A percentile compares a stretch with the other conserved stretches of the same genome.
Evolutionary conservation across 2,329 filamentous ascomycete genomes (phyloP).

Genomic region (Sporothrix protearum): DNA sequence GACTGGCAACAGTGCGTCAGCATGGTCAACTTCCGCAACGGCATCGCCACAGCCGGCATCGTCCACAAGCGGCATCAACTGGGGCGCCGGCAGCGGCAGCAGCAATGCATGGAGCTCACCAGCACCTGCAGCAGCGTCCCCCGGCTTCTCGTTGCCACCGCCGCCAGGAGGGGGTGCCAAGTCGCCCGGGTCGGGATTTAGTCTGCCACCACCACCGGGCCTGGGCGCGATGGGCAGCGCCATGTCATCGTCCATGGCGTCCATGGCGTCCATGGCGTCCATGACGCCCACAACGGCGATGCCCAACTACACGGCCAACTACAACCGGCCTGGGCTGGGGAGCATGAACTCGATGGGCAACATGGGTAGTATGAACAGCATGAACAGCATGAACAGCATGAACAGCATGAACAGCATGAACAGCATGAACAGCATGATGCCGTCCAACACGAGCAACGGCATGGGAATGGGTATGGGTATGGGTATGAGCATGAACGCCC

Average conservation of each 20-base stretch:
- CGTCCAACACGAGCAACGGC: slow-evolving; percentile 10
- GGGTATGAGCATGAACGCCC: slow-evolving; percentile 34
- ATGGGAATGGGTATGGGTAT: slow-evolving; percentile 27
- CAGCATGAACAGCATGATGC: slow-evolving; percentile 18
- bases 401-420: background rate
- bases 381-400: too few species aligned
- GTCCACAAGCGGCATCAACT: slow-evolving; percentile 45
- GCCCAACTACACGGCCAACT: slow-evolving; percentile 17
- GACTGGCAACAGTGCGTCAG: background rate
- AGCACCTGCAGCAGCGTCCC: slow-evolving; percentile 29
- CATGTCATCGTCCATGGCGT: slow-evolving; percentile 35
- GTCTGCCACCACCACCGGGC: slow-evolving; percentile 41
- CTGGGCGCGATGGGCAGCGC: slow-evolving; percentile 16
- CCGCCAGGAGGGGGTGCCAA: slow-evolving; percentile 42
- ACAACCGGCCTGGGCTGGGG: slow-evolving; percentile 16
- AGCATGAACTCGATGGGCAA: slow-evolving; percentile 1
- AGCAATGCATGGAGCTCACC: background rate
- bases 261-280: slow-evolving; percentile 30
- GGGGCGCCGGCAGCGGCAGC: slow-evolving; percentile 44
- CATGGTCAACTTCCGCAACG: slow-evolving; percentile 31
- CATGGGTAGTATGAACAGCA: slow-evolving; percentile 1
- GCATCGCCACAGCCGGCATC: slow-evolving; percentile 25
- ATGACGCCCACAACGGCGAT: slow-evolving; percentile 22
- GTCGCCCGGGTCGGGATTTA: slow-evolving; percentile 42
- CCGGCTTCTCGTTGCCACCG: slow-evolving; percentile 58